A percentile compares a stretch with the other conserved stretches of the same genome.
Evolutionary conservation across 2,329 filamentous ascomycete species (phyloP).

Genomic region (Sporothrix schenckii): DNA sequence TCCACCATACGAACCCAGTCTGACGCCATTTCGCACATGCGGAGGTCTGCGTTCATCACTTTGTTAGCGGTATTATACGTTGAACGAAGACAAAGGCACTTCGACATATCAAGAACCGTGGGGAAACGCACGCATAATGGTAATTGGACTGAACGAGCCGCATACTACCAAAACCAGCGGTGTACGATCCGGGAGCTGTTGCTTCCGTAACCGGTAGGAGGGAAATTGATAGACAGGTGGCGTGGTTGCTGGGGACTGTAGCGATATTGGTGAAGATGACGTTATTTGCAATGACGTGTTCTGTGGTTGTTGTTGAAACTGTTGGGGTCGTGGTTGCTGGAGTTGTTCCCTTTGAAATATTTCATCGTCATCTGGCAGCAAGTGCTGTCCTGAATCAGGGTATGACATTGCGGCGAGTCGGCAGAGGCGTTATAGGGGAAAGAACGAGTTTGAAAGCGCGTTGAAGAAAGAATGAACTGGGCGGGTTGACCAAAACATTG

Average conservation of each 20-base stretch:
- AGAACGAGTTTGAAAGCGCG: neutral
- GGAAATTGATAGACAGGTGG: constrained; percentile 34
- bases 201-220: constrained; percentile 33
- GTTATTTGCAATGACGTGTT: neutral
- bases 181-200: constrained; percentile 37
- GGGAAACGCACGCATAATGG: constrained; percentile 37
- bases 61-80: constrained; percentile 26
- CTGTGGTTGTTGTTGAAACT: constrained; percentile 5
- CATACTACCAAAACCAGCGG: constrained; percentile 46
- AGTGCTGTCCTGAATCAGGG: neutral
- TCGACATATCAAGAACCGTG: too few species aligned
- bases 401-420: neutral
- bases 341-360: neutral
- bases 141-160: constrained; percentile 43
- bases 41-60: constrained; percentile 40
- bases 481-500: neutral
- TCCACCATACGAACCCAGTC: constrained; percentile 46
- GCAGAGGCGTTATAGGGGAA: neutral
- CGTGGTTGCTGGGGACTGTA: neutral
- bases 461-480: neutral
- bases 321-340: constrained; percentile 12
- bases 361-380: neutral
- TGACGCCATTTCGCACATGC: constrained; percentile 47
- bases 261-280: neutral
- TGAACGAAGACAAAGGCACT: neutral